Evolutionary conservation across 441 rosid species (phyloP).

Genomic region (Raphanus hybrid): DNA sequence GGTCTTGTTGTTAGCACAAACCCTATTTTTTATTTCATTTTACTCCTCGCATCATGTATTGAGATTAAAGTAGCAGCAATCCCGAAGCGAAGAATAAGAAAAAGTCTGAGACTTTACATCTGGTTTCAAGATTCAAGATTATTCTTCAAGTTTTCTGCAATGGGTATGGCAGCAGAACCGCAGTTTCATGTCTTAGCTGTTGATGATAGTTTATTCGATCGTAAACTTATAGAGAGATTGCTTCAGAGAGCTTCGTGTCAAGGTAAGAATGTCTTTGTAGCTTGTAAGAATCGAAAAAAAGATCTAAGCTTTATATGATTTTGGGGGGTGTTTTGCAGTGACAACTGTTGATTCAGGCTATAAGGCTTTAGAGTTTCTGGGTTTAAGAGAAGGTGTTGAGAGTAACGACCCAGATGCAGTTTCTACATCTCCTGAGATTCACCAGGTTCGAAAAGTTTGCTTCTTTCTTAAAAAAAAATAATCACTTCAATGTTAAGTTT

Average conservation of each 20-base stretch:
- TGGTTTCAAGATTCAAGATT: constrained; percentile 15
- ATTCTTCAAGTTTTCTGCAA: constrained; percentile 41
- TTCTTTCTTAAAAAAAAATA: neutral
- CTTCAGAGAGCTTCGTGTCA: constrained; percentile 71
- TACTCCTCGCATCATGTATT: constrained; percentile 15
- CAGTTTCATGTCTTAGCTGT: constrained; percentile 70
- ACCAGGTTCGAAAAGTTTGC: constrained; percentile 48
- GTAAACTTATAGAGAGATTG: constrained; percentile 65
- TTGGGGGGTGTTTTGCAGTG: constrained; percentile 44
- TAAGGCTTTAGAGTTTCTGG: constrained; percentile 69
- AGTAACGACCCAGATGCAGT: constrained; percentile 42
- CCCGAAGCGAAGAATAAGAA: neutral
- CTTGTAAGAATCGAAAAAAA: constrained; percentile 1
- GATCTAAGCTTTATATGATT: constrained; percentile 20
- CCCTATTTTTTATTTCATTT: neutral
- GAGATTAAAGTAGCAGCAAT: neutral
- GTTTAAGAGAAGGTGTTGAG: constrained; percentile 45
- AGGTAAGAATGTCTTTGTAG: constrained; percentile 43
- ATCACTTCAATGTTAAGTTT: constrained; percentile 9
- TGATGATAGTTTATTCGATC: constrained; percentile 64
- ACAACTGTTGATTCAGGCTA: constrained; percentile 73
- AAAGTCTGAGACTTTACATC: constrained; percentile 26
- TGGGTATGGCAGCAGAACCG: constrained; percentile 61
- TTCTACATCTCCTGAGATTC: constrained; percentile 45
- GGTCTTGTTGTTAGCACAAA: constrained; percentile 55